A percentile compares a stretch with the other conserved stretches of the same genome.
Conservation (phyloP, 805 yeast species). For the Metschnikowia borealis region DNA sequence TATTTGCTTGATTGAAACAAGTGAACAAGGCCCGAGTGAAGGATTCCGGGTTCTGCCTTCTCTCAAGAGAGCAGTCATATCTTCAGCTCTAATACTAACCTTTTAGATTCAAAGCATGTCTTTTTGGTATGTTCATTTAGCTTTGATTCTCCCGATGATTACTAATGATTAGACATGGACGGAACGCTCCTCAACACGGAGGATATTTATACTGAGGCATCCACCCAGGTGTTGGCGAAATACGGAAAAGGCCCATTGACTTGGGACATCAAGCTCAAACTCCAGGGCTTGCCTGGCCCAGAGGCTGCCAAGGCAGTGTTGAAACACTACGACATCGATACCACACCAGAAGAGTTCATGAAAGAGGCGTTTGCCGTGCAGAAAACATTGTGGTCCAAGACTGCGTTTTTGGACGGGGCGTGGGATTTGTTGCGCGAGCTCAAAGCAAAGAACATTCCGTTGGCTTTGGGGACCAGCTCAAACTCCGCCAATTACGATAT, state of each 20-base stretch:
- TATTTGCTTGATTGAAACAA: too few species aligned
- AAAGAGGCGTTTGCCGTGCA: conserved; percentile 52
- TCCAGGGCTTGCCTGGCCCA: conserved; percentile 91
- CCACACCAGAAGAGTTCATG: conserved; percentile 65
- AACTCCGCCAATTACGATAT: conserved; percentile 52
- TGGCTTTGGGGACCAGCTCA: conserved; percentile 91
- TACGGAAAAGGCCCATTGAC: conserved; percentile 77
- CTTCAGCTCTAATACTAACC: background rate
- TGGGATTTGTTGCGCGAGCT: conserved; percentile 58
- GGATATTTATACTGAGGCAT: conserved; percentile 79
- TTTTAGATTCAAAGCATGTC: conserved; percentile 54
- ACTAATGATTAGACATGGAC: conserved; percentile 70
- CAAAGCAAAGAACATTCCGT: conserved; percentile 54
- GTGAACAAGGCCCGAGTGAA: too few species aligned
- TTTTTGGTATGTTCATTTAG: conserved; percentile 50
- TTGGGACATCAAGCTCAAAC: conserved; percentile 83
- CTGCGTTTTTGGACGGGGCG: conserved; percentile 82
- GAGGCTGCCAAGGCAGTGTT: conserved; percentile 64
- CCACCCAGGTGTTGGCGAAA: conserved; percentile 59
- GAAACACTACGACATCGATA: conserved; percentile 50
- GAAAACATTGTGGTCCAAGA: conserved; percentile 55
- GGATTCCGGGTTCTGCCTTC: too few species aligned
- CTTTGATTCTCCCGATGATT: background rate
- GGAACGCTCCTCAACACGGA: conserved; percentile 92
- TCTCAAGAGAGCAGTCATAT: background rate